Evolutionary conservation across 1,139 yeast species (phyloP), one percentile per base, ranked within the genome.

Genomic region (Hansenula sp.): DNA sequence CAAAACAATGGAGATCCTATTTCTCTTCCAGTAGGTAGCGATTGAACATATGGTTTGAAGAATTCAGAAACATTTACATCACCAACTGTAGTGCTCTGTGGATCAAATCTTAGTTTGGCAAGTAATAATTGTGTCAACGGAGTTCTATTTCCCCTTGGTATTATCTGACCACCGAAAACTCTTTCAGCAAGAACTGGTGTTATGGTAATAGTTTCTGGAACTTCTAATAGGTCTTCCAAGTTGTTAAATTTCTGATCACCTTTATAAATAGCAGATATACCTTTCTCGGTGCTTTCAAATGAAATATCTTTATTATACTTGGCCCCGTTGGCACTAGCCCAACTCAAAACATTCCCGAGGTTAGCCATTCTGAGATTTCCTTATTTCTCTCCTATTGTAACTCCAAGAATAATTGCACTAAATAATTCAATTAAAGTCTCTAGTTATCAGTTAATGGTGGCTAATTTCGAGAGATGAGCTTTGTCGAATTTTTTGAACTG

Each of bases 1-100:
- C 90, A 87, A 43, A 75, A 76, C 40, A 77, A 73, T 1, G 95
- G 94, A 6, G 82, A 69, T 29, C 71, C 70, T 22, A 77, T 69
- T 13, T 68, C 64, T 3, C 53, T 52, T 5, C 74, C 65, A 2
- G 57, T 44, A 0, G 95, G 95, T 21, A 88, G 67, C n/a, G 73
- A 57, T 22, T 67, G 59, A 27, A 87, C 56, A 54, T 86, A 89
- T 0, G 82, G 76, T 35, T 56, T 42, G 51, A 55, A 72, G 42
- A 60, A 61, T 4, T 52, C 42, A 58, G 71, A 35, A 60, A 60
- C 46, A 22, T 42, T 51, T 32, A 30, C 42, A 43, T 29, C 35
- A 6, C 46, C 47, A 3, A 40, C 29, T 2, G 43, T 41, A 2
- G 61, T 53, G 4, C 50, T 51, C 2, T 44, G 29, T 1, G 44